phyloP scores from a whole-genome alignment of 495 filamentous ascomycete genomes.

The Daldinia concentrica region DNA sequence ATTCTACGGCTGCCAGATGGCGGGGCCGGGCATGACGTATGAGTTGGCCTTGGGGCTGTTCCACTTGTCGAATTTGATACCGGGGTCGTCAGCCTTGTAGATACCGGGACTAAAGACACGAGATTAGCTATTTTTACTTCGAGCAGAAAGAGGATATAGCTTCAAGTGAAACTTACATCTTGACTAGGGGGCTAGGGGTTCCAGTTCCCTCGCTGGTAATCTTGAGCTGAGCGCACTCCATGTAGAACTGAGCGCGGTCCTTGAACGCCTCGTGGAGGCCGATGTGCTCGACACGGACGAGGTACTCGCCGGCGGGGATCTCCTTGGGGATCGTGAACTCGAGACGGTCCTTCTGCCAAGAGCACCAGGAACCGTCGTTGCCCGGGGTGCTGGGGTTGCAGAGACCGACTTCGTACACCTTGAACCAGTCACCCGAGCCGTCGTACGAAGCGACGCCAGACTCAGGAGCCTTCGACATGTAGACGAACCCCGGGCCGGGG shows the following conservation, averaged over 20 bases:
- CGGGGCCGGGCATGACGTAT: constrained; percentile 53
- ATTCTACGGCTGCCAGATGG: constrained; percentile 32
- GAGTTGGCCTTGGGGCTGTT: constrained; percentile 30
- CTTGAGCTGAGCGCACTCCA: constrained; percentile 64
- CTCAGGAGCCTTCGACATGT: constrained; percentile 59
- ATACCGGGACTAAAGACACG: constrained; percentile 51
- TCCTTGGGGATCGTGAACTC: constrained; percentile 60
- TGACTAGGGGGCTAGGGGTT: constrained; percentile 53
- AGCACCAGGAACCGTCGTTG: constrained; percentile 49
- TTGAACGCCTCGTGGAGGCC: constrained; percentile 58
- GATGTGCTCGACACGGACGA: constrained; percentile 65
- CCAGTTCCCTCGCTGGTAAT: constrained; percentile 56
- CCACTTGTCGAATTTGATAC: constrained; percentile 57
- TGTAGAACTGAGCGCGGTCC: constrained; percentile 57
- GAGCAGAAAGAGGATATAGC: too few relatives aligned
- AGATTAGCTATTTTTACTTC: too few relatives aligned
- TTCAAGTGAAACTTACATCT: constrained; percentile 44
- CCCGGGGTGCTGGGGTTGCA: constrained; percentile 38
- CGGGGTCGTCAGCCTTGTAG: constrained; percentile 57
- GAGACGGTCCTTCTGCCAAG: constrained; percentile 51
- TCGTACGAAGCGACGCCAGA: constrained; percentile 55
- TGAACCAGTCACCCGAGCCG: constrained; percentile 62
- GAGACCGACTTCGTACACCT: constrained; percentile 51
- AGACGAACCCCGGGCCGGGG: constrained; percentile 57
- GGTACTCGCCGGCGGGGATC: constrained; percentile 63